A percentile compares a stretch with the other conserved stretches of the same genome.
Evolutionary conservation across 176 grass and related monocot genomes (phyloP).

Genomic region (Aegilops bicornis): DNA sequence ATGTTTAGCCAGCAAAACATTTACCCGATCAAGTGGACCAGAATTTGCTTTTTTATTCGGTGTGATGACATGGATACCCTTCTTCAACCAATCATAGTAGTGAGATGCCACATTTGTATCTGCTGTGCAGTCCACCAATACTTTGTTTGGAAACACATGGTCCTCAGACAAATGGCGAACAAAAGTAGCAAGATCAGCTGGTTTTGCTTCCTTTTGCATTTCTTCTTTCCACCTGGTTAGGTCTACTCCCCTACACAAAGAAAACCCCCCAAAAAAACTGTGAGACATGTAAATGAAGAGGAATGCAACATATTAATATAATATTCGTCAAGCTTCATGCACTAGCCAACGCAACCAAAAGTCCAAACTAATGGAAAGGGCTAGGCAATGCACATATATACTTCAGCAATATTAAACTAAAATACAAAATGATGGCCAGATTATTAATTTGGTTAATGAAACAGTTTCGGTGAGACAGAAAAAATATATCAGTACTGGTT

Average conservation of each 20-base stretch:
- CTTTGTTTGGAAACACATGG: conserved; percentile 95
- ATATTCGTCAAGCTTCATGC: not conserved
- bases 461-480: not conserved
- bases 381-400: too few relatives aligned
- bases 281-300: conserved; percentile 14
- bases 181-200: conserved; percentile 69
- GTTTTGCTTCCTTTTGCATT: conserved; percentile 52
- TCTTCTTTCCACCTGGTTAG: conserved; percentile 76
- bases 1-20: conserved; percentile 22
- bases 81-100: conserved; percentile 87
- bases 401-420: not conserved
- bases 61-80: conserved; percentile 93
- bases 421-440: not conserved
- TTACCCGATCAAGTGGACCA: conserved; percentile 89
- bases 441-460: not conserved
- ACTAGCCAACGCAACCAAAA: too few relatives aligned
- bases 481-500: not conserved
- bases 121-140: conserved; percentile 97
- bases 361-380: too few relatives aligned
- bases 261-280: not conserved
- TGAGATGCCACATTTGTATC: conserved; percentile 80
- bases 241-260: conserved; percentile 66
- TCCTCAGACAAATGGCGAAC: conserved; percentile 75
- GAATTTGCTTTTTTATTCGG: conserved; percentile 99
- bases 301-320: conserved; percentile 26